phyloP scores from a whole-genome alignment of 2,329 filamentous ascomycete species.

The Sphaerulina musiva region DNA sequence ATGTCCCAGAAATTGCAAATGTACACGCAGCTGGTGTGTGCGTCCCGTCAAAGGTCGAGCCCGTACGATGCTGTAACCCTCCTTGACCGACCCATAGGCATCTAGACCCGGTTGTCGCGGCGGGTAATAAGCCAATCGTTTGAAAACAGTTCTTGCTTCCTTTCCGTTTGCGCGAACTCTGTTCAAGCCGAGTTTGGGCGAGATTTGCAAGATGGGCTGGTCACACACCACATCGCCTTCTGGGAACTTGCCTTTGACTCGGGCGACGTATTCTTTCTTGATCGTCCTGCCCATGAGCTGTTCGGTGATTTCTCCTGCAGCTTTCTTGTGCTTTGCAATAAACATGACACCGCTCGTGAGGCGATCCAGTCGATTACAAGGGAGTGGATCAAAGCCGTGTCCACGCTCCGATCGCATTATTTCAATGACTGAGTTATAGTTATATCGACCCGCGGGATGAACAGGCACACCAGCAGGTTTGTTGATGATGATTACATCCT shows the following conservation, averaged over 20 bases:
- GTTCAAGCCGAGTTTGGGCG: constrained; percentile 89
- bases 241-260: constrained; percentile 85
- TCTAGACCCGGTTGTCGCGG: constrained; percentile 19
- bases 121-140: constrained; percentile 85
- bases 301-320: constrained; percentile 67
- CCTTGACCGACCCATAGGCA: constrained; percentile 16
- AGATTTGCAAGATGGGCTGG: constrained; percentile 88
- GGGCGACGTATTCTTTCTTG: constrained; percentile 89
- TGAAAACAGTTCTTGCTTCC: constrained; percentile 82
- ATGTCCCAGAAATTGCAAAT: constrained; percentile 88
- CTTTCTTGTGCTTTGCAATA: constrained; percentile 76
- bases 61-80: constrained; percentile 86
- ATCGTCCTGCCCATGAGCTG: constrained; percentile 77
- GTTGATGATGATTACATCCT: constrained; percentile 91
- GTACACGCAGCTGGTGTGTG: constrained; percentile 91
- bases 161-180: constrained; percentile 91
- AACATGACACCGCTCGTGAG: constrained; percentile 98
- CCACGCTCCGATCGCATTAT: constrained; percentile 76
- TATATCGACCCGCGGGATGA: constrained; percentile 90
- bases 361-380: constrained; percentile 90
- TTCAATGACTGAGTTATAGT: constrained; percentile 89
- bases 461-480: constrained; percentile 94
- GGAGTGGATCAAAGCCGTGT: constrained; percentile 53
- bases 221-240: constrained; percentile 88
- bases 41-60: constrained; percentile 89